phyloP scores from a whole-genome alignment of 2,329 filamentous ascomycete species.

The Diaporthe amygdali region DNA sequence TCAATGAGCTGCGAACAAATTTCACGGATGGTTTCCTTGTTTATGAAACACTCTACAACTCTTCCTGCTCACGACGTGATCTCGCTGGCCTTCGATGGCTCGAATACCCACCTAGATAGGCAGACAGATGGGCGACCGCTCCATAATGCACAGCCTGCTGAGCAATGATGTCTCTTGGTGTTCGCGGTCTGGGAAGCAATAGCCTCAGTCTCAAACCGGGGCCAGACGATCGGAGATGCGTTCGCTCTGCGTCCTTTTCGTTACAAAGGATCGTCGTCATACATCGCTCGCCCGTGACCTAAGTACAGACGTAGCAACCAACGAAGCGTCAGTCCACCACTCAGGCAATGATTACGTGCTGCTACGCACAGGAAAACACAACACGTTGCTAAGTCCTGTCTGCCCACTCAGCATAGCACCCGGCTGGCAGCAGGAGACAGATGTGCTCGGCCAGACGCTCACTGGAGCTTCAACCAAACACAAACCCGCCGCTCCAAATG shows the following conservation, averaged over 20 bases:
- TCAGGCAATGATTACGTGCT: background rate
- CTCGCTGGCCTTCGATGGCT: background rate
- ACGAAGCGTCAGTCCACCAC: background rate
- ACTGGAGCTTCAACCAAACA: background rate
- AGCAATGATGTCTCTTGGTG: background rate
- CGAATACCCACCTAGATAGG: slow-evolving; percentile 1
- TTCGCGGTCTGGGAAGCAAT: background rate
- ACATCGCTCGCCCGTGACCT: background rate
- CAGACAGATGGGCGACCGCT: background rate
- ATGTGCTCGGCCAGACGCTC: background rate
- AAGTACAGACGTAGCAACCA: too few relatives aligned
- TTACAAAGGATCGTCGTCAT: too few relatives aligned
- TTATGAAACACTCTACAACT: slow-evolving; percentile 1
- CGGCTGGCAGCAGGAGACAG: background rate
- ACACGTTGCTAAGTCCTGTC: too few relatives aligned
- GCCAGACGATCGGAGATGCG: background rate
- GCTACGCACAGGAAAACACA: background rate
- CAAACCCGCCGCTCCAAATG: background rate
- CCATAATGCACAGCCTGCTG: background rate
- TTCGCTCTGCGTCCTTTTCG: background rate
- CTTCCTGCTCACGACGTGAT: background rate
- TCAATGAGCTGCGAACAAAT: slow-evolving; percentile 28
- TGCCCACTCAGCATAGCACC: too few relatives aligned
- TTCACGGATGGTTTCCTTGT: slow-evolving; percentile 26
- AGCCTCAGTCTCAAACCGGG: background rate